A percentile compares a stretch with the other conserved stretches of the same genome.
Evolutionary conservation across 2,329 filamentous ascomycete genomes (phyloP).

Genomic region (Rhexocercosporidium sp.): DNA sequence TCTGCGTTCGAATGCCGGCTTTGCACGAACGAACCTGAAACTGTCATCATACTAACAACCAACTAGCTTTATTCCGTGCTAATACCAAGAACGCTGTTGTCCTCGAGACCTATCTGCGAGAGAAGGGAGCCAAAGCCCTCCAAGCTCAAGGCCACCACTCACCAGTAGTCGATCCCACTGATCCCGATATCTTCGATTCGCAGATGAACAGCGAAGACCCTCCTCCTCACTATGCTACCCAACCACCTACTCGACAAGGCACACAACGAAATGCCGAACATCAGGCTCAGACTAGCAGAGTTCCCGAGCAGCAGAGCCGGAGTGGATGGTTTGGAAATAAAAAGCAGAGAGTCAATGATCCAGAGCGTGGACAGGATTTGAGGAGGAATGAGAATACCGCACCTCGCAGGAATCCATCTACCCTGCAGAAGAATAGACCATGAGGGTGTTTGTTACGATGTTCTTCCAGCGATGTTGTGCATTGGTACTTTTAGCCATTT

Average conservation of each 20-base stretch:
- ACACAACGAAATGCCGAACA: conserved; percentile 25
- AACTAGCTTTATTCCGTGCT: conserved; percentile 61
- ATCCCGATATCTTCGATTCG: conserved; percentile 57
- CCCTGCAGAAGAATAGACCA: conserved; percentile 30
- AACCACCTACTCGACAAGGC: conserved; percentile 26
- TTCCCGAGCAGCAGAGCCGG: conserved; percentile 21
- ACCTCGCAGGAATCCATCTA: conserved; percentile 24
- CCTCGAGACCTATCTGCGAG: conserved; percentile 66
- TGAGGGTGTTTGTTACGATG: conserved; percentile 14
- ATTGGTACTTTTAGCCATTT: neutral
- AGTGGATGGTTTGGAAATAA: conserved; percentile 42
- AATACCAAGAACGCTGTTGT: conserved; percentile 79
- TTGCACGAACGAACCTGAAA: neutral
- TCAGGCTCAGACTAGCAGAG: conserved; percentile 14
- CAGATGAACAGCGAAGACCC: conserved; percentile 34
- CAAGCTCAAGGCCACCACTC: conserved; percentile 48
- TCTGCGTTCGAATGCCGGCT: conserved; percentile 44
- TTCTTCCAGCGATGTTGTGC: conserved; percentile 3
- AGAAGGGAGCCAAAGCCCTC: conserved; percentile 66
- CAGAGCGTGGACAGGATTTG: conserved; percentile 34
- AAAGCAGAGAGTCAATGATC: conserved; percentile 34
- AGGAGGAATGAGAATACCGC: conserved; percentile 12
- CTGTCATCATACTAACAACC: neutral
- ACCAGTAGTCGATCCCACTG: conserved; percentile 56
- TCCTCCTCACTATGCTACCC: conserved; percentile 38